Evolutionary conservation across 306 rosid genomes (phyloP).

Genomic region (Rosa persica): DNA sequence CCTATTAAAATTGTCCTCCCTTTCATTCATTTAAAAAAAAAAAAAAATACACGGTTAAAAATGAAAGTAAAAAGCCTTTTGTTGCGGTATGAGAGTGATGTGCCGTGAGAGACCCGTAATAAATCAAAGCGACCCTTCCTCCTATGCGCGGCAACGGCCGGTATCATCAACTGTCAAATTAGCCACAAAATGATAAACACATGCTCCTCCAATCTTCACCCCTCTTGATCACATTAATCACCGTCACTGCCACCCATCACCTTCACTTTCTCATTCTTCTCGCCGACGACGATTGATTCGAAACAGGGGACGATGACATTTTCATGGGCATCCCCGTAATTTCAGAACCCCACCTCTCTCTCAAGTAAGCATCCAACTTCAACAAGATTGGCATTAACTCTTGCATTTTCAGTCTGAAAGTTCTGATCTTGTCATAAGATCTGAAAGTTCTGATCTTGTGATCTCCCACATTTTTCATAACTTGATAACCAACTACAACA

Average conservation of each 20-base stretch:
- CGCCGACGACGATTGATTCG: neutral
- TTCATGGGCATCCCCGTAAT: conserved; percentile 2
- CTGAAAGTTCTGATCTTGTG: neutral
- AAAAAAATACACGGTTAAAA: neutral
- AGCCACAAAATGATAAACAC: neutral
- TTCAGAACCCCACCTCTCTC: neutral
- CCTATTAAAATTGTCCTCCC: no score
- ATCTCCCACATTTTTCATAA: neutral
- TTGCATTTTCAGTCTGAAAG: neutral
- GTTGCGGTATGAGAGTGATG: neutral
- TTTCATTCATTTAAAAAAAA: no score
- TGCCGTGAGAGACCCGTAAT: neutral
- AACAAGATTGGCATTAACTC: neutral
- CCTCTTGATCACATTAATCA: neutral
- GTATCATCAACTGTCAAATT: neutral
- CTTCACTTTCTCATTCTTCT: neutral
- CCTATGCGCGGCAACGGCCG: conserved; percentile 4
- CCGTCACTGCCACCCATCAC: neutral
- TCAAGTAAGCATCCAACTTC: neutral
- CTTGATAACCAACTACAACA: neutral
- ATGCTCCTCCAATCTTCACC: neutral
- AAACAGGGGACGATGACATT: neutral
- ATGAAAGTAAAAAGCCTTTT: neutral
- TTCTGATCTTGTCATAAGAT: neutral
- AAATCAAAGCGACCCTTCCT: neutral